Base-by-base conservation (phyloP, 2,329 filamentous ascomycete genomes). In the Microdochium bolleyi region DNA sequence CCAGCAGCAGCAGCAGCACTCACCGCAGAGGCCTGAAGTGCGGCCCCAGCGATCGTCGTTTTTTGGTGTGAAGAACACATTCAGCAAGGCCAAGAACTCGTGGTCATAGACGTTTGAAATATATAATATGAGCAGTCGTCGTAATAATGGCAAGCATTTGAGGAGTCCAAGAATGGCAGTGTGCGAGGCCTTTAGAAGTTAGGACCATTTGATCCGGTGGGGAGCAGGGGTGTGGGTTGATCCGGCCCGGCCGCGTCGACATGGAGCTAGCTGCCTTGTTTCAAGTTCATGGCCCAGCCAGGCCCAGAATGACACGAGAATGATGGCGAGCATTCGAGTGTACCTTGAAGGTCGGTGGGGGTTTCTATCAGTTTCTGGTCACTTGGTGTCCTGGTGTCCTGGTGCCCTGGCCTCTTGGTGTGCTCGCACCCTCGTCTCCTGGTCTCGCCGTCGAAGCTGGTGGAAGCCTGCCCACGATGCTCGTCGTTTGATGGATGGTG, bases 31-130 rank as follows among this genome's bases (percentile, higher is more conserved):
- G 8, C 58, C 60, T 13, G 49, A 49, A 49, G 54, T 63, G 25
- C 62, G 60, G 54, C 48, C 53, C 14, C 58, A 59, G 52, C 51
- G 60, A 51, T 63, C 61, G 41, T 62, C 60, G 21, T 63, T 64
- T 56, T 62, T 63, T 19, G 60, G 60, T 3, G 48, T 63, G 52
- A 62, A 62, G 55, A 64, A 57, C 46, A 64, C 60, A 0, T 49
- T 63, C 22, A 60, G 58, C n/a, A 64, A 61, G 55, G 61, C 27
- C 27, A 46, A 46, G 19, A 19, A 19, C n/a, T 46, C 41, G 21
- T 46, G 41, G 41, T 46, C 41, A 2, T 46, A 5, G 27, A 11
- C 5, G n/a, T n/a, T n/a, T n/a, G n/a, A n/a, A n/a, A n/a, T n/a
- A n/a, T n/a, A n/a, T n/a, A n/a, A n/a, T n/a, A 5, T 30, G 27